Percentiles rank a stretch among this genome's conserved stretches.
Conservation (phyloP, 345 rosid species). For the Gossypium sturtianum region DNA sequence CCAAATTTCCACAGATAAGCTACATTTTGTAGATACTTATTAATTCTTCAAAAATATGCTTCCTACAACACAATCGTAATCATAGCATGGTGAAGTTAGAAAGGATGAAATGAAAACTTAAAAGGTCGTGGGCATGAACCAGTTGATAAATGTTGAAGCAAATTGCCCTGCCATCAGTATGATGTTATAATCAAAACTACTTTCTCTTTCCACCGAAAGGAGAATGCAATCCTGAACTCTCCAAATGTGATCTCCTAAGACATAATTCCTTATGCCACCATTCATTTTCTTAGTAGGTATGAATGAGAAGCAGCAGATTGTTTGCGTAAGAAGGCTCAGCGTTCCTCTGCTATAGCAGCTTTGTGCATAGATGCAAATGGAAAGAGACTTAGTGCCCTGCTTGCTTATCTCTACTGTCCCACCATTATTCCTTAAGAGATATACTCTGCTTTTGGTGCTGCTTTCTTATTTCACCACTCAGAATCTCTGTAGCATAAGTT, state of each 20-base stretch:
- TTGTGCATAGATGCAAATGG: slow-evolving; percentile 53
- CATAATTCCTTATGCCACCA: slow-evolving; percentile 33
- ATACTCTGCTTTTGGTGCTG: slow-evolving; percentile 50
- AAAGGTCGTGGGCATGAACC: slow-evolving; percentile 29
- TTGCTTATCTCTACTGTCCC: slow-evolving; percentile 36
- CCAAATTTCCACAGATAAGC: slow-evolving; percentile 1
- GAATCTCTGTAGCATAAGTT: slow-evolving; percentile 40
- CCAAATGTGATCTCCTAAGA: slow-evolving; percentile 39
- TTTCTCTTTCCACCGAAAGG: slow-evolving; percentile 54
- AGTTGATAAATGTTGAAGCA: slow-evolving; percentile 46
- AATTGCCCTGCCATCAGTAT: slow-evolving; percentile 66
- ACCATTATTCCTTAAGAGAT: slow-evolving; percentile 56
- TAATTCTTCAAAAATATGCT: slow-evolving; percentile 3
- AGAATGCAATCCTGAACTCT: slow-evolving; percentile 56
- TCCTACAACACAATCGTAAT: neutral
- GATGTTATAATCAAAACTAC: slow-evolving; percentile 43
- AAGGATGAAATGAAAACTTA: slow-evolving; percentile 3
- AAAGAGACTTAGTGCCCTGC: slow-evolving; percentile 47
- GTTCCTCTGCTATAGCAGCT: slow-evolving; percentile 48
- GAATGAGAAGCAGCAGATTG: slow-evolving; percentile 39
- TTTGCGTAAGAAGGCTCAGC: slow-evolving; percentile 58
- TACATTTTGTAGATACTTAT: neutral
- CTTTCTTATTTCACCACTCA: slow-evolving; percentile 45
- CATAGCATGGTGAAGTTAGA: neutral
- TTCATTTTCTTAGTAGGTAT: slow-evolving; percentile 42